These are phyloP conservation scores for Termitomyces eurrhizus DNA, from an alignment of 768 basidiomycete genomes.

Conservation along the genomic window DNA sequence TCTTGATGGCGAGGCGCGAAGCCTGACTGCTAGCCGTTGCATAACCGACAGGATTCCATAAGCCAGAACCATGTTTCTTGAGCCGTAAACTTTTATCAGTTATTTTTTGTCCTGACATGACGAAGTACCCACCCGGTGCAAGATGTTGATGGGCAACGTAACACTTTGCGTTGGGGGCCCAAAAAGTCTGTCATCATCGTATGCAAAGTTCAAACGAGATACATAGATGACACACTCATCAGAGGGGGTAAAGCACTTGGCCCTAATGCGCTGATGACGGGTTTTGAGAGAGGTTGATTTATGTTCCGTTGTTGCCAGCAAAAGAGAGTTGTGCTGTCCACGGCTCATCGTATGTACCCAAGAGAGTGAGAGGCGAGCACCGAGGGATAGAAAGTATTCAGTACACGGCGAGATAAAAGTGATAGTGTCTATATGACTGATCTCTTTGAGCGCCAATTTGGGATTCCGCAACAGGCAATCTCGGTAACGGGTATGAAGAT, in stretches of 20 bases:
- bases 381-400: neutral
- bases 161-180: neutral
- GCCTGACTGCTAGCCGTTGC: constrained; percentile 7
- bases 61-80: neutral
- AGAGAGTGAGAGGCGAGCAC: neutral
- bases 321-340: neutral
- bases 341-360: neutral
- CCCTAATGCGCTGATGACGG: constrained; percentile 5
- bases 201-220: neutral
- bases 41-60: constrained; percentile 9
- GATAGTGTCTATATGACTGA: neutral
- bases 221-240: constrained; percentile 1
- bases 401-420: neutral
- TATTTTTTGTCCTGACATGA: neutral
- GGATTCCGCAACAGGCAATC: neutral
- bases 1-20: constrained; percentile 6
- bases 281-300: neutral
- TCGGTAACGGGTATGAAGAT: neutral
- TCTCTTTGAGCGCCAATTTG: constrained; percentile 1
- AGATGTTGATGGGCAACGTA: neutral
- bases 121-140: neutral
- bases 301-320: neutral
- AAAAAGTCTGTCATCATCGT: neutral
- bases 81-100: neutral
- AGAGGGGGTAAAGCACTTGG: constrained; percentile 8